These are phyloP conservation scores for Pseudogymnoascus sp. DNA, from an alignment of 2,329 filamentous ascomycete genomes.

Conservation along the genomic window DNA sequence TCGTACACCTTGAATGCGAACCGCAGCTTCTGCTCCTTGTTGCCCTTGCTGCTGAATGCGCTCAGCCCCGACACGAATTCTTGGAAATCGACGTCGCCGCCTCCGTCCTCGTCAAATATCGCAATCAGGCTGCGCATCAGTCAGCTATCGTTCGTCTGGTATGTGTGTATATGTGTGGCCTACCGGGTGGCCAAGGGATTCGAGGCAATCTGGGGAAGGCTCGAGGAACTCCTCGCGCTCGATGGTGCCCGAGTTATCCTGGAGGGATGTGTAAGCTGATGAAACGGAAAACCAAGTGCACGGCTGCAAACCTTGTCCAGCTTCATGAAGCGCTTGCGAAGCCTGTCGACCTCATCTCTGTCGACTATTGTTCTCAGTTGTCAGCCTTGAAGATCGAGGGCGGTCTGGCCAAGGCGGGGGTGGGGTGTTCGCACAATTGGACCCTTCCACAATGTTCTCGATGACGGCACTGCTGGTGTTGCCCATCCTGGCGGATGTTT, in stretches of 20 bases:
- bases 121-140: slow-evolving; percentile 74
- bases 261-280: slow-evolving; percentile 13
- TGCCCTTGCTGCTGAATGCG: slow-evolving; percentile 95
- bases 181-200: slow-evolving; percentile 94
- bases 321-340: slow-evolving; percentile 98
- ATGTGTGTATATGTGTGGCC: background rate
- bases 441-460: slow-evolving; percentile 92
- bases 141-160: background rate
- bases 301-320: slow-evolving; percentile 74
- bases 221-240: slow-evolving; percentile 98
- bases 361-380: slow-evolving; percentile 58
- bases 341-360: slow-evolving; percentile 89
- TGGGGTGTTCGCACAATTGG: slow-evolving; percentile 66
- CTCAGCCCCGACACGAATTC: slow-evolving; percentile 95
- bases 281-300: background rate
- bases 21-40: slow-evolving; percentile 96
- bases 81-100: slow-evolving; percentile 96
- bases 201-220: slow-evolving; percentile 92
- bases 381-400: slow-evolving; percentile 8
- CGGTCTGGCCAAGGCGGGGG: slow-evolving; percentile 7
- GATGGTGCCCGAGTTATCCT: slow-evolving; percentile 98
- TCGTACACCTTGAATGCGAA: slow-evolving; percentile 99
- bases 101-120: slow-evolving; percentile 97
- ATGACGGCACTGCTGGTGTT: slow-evolving; percentile 69
- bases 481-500: slow-evolving; percentile 45